Evolutionary conservation across 1,284 basidiomycete species (phyloP).

Genomic region (Inonotus obliquus): DNA sequence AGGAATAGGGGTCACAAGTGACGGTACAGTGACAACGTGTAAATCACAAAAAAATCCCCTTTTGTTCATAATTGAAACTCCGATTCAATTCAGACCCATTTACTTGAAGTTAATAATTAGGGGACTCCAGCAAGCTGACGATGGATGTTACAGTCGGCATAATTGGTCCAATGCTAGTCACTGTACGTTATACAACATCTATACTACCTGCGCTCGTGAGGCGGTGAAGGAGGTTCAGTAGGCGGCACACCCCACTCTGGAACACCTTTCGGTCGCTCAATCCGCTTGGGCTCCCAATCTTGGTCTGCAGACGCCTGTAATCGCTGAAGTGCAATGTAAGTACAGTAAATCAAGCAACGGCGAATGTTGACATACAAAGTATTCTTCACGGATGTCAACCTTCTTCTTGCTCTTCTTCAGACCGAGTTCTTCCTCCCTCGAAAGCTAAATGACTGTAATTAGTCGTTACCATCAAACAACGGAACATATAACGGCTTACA

Average conservation of each 20-base stretch:
- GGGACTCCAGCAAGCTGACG: too few relatives aligned
- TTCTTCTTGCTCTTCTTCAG: conserved; percentile 78
- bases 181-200: neutral
- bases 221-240: conserved; percentile 36
- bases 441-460: conserved; percentile 44
- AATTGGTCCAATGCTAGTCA: neutral
- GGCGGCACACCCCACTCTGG: conserved; percentile 89
- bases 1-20: conserved; percentile 6
- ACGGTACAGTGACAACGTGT: conserved; percentile 11
- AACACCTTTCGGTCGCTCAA: conserved; percentile 75
- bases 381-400: conserved; percentile 93
- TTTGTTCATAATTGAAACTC: conserved; percentile 8
- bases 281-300: conserved; percentile 86
- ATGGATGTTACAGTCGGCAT: too few relatives aligned
- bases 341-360: conserved; percentile 4
- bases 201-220: neutral
- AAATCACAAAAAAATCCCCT: neutral
- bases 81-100: neutral
- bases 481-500: conserved; percentile 38
- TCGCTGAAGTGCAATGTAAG: conserved; percentile 41
- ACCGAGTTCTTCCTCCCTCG: conserved; percentile 80
- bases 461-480: neutral
- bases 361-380: conserved; percentile 63
- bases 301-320: conserved; percentile 57
- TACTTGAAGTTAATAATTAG: too few relatives aligned